Conservation (phyloP, 768 basidiomycete species). For the Amyloporia xantha region DNA sequence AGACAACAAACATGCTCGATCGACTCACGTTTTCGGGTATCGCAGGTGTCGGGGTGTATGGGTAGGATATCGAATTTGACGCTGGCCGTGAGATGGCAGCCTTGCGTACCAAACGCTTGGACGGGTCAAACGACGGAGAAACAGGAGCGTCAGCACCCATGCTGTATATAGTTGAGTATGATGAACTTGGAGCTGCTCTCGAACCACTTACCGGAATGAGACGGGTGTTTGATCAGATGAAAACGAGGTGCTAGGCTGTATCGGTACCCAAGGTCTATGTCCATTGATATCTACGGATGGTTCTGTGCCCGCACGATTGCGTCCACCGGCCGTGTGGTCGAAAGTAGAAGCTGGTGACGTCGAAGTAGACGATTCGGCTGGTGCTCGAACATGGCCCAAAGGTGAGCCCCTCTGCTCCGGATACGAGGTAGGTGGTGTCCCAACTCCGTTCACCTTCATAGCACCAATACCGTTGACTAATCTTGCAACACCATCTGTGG, state of each 20-base stretch:
- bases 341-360: constrained; percentile 2
- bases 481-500: not conserved
- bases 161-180: not conserved
- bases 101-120: constrained; percentile 30
- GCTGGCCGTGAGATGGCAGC: constrained; percentile 36
- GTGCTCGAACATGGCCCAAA: constrained; percentile 11
- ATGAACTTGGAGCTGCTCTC: not conserved
- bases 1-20: not conserved
- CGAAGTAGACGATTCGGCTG: constrained; percentile 12
- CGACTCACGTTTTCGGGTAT: constrained; percentile 44
- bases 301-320: constrained; percentile 12
- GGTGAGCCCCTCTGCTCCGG: constrained; percentile 7
- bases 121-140: constrained; percentile 9
- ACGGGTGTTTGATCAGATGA: constrained; percentile 36
- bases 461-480: constrained; percentile 9
- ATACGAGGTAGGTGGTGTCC: constrained; percentile 1
- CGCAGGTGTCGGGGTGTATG: constrained; percentile 35
- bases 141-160: constrained; percentile 10
- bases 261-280: constrained; percentile 18
- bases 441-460: constrained; percentile 7
- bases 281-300: constrained; percentile 12
- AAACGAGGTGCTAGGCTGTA: constrained; percentile 15
- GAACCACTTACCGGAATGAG: constrained; percentile 35
- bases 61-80: constrained; percentile 34
- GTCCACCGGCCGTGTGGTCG: constrained; percentile 8